Evolutionary conservation across 495 filamentous ascomycete genomes (phyloP).

Genomic region (Xylaria cubensis): DNA sequence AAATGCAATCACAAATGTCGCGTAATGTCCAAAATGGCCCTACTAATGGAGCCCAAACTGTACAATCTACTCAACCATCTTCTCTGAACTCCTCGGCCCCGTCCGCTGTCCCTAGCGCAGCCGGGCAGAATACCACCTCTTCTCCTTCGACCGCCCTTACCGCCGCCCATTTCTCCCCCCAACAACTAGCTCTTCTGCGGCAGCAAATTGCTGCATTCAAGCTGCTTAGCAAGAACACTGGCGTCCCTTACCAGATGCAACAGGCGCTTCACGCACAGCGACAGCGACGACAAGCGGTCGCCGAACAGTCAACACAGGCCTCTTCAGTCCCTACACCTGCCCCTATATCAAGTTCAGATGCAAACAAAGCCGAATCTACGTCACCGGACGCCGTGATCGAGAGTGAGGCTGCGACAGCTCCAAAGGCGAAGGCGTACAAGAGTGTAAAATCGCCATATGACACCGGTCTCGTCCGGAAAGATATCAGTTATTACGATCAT

Average conservation of each 20-base stretch:
- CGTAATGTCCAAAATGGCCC: conserved; percentile 53
- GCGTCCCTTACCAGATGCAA: conserved; percentile 75
- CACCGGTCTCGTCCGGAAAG: conserved; percentile 54
- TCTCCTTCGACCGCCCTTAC: conserved; percentile 52
- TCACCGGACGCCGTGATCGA: conserved; percentile 41
- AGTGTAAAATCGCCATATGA: conserved; percentile 72
- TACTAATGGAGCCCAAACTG: conserved; percentile 51
- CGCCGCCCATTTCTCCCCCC: conserved; percentile 65
- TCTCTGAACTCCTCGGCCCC: conserved; percentile 46
- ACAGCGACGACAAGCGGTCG: conserved; percentile 65
- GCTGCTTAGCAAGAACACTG: conserved; percentile 77
- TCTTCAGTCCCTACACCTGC: conserved; percentile 54
- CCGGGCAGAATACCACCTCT: conserved; percentile 40
- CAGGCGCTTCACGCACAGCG: conserved; percentile 77
- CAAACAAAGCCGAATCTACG: conserved; percentile 35
- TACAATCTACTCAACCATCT: conserved; percentile 43
- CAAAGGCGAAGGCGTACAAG: conserved; percentile 53
- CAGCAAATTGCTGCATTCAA: conserved; percentile 86
- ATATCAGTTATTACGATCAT: conserved; percentile 82
- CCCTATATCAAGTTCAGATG: conserved; percentile 40
- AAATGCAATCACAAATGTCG: conserved; percentile 48
- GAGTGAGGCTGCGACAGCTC: conserved; percentile 28
- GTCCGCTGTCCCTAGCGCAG: conserved; percentile 38
- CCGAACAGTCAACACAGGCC: conserved; percentile 55
- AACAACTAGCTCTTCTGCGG: conserved; percentile 73